Conservation (phyloP, 2,329 filamentous ascomycete species). For the Cadophora malorum region DNA sequence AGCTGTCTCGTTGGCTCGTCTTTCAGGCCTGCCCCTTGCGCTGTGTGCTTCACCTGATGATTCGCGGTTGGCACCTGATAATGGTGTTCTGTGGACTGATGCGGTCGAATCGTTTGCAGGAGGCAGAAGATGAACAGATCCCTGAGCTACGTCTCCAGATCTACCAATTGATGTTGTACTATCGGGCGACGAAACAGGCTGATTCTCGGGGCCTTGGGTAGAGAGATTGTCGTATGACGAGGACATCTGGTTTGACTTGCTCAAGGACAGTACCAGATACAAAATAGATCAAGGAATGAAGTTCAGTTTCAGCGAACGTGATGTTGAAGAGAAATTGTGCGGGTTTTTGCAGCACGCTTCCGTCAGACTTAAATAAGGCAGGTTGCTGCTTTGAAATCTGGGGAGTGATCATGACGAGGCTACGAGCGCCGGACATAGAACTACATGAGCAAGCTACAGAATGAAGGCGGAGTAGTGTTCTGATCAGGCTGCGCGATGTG, state of each 20-base stretch:
- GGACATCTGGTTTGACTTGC: not conserved
- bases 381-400: not conserved
- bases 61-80: not conserved
- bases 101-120: not conserved
- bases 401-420: not conserved
- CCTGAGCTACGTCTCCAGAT: not conserved
- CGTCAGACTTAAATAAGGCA: not conserved
- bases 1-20: not conserved
- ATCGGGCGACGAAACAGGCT: not conserved
- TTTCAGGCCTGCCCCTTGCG: not conserved
- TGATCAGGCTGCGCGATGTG: not conserved
- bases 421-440: not conserved
- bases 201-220: not conserved
- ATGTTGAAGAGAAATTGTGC: not conserved
- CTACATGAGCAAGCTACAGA: not conserved
- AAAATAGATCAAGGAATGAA: not conserved
- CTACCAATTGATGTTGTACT: not conserved
- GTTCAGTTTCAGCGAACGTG: not conserved
- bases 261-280: not conserved
- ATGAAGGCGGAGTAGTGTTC: not conserved
- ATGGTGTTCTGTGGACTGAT: not conserved
- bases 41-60: not conserved
- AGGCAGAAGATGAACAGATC: not conserved
- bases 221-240: not conserved
- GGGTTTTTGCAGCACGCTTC: not conserved